phyloP scores from a whole-genome alignment of 1,284 basidiomycete species.

The Malassezia obtusa region DNA sequence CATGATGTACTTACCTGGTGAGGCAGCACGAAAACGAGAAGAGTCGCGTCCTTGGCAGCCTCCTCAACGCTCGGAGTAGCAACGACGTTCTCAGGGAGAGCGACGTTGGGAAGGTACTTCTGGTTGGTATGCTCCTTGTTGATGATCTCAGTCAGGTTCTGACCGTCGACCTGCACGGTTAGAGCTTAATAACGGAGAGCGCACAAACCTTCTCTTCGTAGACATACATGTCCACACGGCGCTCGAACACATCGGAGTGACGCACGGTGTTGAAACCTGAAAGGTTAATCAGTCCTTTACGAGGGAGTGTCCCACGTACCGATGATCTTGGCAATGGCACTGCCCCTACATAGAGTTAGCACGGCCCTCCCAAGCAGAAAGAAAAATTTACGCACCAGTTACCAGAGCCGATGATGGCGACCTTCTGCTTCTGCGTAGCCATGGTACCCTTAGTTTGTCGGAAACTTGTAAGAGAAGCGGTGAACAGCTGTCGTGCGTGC shows the following conservation, averaged over 20 bases:
- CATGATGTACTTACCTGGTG: constrained; percentile 47
- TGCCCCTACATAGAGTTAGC: constrained; percentile 49
- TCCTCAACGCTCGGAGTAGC: constrained; percentile 53
- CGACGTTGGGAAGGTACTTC: constrained; percentile 54
- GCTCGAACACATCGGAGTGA: constrained; percentile 48
- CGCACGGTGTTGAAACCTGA: constrained; percentile 49
- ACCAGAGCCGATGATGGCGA: constrained; percentile 54
- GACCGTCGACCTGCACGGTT: constrained; percentile 52
- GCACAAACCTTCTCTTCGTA: constrained; percentile 34
- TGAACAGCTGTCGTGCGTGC: neutral
- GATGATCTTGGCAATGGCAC: constrained; percentile 55
- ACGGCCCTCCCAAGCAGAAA: neutral
- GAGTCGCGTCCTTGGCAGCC: constrained; percentile 54
- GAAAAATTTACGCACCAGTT: constrained; percentile 28
- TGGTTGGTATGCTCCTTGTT: constrained; percentile 55
- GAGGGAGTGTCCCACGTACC: constrained; percentile 18
- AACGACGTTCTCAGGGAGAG: constrained; percentile 53
- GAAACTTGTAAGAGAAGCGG: neutral
- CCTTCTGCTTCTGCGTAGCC: constrained; percentile 50
- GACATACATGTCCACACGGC: constrained; percentile 40
- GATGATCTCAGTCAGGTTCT: constrained; percentile 54
- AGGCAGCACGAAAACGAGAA: constrained; percentile 55
- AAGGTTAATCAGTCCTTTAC: neutral
- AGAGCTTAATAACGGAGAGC: neutral
- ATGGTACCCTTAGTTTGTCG: constrained; percentile 15